Evolutionary conservation across 805 yeast species (phyloP), one percentile per base, ranked within the genome.

Genomic region (Ogataea angusta): DNA sequence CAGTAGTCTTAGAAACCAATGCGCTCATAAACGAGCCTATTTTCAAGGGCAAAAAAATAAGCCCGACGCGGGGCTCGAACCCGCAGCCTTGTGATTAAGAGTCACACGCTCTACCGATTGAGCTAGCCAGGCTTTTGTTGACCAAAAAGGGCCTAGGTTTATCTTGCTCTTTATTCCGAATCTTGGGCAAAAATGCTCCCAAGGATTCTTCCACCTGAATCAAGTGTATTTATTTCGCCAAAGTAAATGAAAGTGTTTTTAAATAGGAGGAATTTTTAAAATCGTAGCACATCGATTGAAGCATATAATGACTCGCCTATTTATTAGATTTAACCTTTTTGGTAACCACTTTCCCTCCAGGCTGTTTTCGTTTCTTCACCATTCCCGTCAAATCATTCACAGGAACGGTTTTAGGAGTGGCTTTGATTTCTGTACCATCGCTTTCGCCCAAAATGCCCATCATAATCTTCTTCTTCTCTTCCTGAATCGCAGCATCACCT

Each of bases 341-440:
- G 22, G 42, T 46, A n/a, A 42, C 40, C 40, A 40, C 40, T 19
- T 42, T 44, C 4, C 53, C 51, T 5, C 39, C 37, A 14, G 49
- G 38, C 15, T 51, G 48, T 38, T 59, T 61, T 35, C 63, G 51
- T 63, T 82, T 83, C 55, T 76, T 78, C 8, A 81, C 84, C 69
- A 77, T 68, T 4, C 76, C 64, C 0, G 86, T 75, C 46, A 83
- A 63, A 56, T 82, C 88, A 51, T 82, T 80, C 7, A 81, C 78
- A 6, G 63, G 54, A 15, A 63, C 28, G 14, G 45, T 16, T n/a
- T 31, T n/a, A 4, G 54, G 33, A 18, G 56, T 45, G 15, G 50
- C 45, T 13, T 66, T 60, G 12, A 49, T 46, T 16, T 50, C 54
- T 18, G 45, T 37, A 4, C 55, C 39, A 13, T 62, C 47, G 15